A percentile compares a stretch with the other conserved stretches of the same genome.
These are phyloP conservation scores for Biscutella auriculata DNA, from an alignment of 441 rosid species.

Conservation along the genomic window DNA sequence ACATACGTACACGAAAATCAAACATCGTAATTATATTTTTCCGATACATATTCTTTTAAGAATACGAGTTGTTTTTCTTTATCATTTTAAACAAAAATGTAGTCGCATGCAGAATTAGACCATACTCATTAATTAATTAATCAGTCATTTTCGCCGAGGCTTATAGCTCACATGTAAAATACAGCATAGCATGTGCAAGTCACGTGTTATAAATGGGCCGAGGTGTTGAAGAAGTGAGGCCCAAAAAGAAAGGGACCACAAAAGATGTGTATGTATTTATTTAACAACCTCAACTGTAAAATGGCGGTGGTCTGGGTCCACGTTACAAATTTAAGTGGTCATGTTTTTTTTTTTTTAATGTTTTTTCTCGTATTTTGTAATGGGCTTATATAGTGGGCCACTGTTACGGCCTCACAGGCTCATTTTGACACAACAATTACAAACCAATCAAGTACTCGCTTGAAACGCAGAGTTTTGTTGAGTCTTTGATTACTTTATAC, in stretches of 20 bases:
- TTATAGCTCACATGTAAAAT: too few relatives aligned
- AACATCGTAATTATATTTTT: too few relatives aligned
- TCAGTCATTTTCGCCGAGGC: too few relatives aligned
- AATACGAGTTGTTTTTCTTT: too few relatives aligned
- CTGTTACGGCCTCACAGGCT: not conserved
- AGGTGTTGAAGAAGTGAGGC: not conserved
- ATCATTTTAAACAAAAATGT: too few relatives aligned
- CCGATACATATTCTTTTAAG: too few relatives aligned
- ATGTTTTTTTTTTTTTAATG: too few relatives aligned
- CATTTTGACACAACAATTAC: too few relatives aligned
- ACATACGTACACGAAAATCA: too few relatives aligned
- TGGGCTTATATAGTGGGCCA: not conserved
- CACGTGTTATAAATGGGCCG: constrained; percentile 14
- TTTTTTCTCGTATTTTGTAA: too few relatives aligned
- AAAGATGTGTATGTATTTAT: not conserved
- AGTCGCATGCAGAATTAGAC: too few relatives aligned
- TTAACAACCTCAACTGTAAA: constrained; percentile 16
- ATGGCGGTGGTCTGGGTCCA: constrained; percentile 24
- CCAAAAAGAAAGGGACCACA: constrained; percentile 14
- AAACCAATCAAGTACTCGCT: not conserved
- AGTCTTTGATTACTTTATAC: not conserved
- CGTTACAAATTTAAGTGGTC: constrained; percentile 16
- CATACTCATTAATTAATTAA: too few relatives aligned
- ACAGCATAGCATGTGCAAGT: not conserved
- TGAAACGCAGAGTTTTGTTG: not conserved